Evolutionary conservation across 805 yeast species (phyloP), one percentile per base, ranked within the genome.

Genomic region (Wickerhamiella qilinensis): DNA sequence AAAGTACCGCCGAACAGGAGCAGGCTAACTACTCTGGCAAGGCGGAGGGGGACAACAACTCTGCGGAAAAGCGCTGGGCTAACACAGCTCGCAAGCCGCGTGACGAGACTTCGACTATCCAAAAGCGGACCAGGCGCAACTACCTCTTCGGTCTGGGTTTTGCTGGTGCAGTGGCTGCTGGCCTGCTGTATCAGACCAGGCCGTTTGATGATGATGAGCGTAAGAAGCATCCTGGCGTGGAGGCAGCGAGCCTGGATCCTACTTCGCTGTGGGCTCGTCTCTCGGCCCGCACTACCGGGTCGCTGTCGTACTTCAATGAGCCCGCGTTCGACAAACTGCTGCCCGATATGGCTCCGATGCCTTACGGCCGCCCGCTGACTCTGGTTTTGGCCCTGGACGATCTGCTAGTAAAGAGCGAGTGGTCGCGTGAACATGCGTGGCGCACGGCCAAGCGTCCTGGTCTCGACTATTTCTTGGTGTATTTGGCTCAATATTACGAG

Each of bases 381-480:
- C 66, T 91, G 47, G 96, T 91, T 6, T 59, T 91, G 50, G 77
- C 82, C 22, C 69, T 91, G 52, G 98, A 91, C 51, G 98, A 91
- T 53, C 64, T 91, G 43, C 69, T 91, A 54, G 73, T 88, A 41
- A 95, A 91, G 58, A 76, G 93, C 30, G 82, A 79, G 45, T 91
- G 98, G 98, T 72, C 82, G 41, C 73, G 83, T 48, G 75, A 82
- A 59, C 69, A 74, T 55, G 98, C 98, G 39, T 91, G 99, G 99
- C 77, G 91, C 64, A 88, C 96, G 14, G 97, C 94, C 22, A 91
- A 91, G 68, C 83, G 99, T 65, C 97, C 98, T 25, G 99, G 98
- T 45, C 76, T 84, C 44, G 98, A 93, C 60, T 91, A 91, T 66
- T 91, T 91, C 63, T 65, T 91, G 56, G 94, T 93, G 21, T 91